Evolutionary conservation across 1,284 basidiomycete species (phyloP), one percentile per base, ranked within the genome.

Genomic region (Sphagnurus paluster): DNA sequence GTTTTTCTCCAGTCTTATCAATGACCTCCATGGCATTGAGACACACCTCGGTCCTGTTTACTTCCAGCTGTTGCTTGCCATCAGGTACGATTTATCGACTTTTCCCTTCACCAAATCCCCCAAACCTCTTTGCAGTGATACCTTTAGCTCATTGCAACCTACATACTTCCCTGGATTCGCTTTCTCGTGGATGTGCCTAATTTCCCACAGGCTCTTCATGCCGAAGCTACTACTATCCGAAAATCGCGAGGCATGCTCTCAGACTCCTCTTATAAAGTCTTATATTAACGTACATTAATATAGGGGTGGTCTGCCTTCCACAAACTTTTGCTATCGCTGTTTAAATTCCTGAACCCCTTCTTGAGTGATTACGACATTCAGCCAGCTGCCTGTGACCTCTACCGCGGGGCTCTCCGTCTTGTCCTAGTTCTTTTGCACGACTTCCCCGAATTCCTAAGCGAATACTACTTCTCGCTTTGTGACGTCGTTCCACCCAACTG

Each of bases 171-270:
- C 97, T 6, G 90, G 94, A 29, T 99, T 99, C 67, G 90, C 96
- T 2, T 99, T 98, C 70, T 96, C 94, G 23, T 99, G 97, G 97
- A 86, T 98, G 76, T 90, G 89, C 56, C 76, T 99, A 42, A 87
- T 99, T 57, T 98, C 96, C 35, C 97, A 99, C 69, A 80, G 96
- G 44, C 74, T 95, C 42, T 98, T 99, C 77, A 95, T 99, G 92
- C 94, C 97, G 11, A 97, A 98, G 68, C 70, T 99, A 44, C 77
- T 99, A 24, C 68, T 85, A 34, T 82, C 87, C 19, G 85, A 90
- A 63, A 90, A 92, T 63, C 80, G 88, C 44, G 92, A 93, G 75
- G 86, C 87, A 62, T 50, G 52, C 23, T 52, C 10, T 38, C 48
- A 39, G 40, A 29, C n/a, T 19, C n/a, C 9, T 39, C 16, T 26